Conservation (phyloP, 352 stramenopile genomes). For the Elongisporangium anandrum region DNA sequence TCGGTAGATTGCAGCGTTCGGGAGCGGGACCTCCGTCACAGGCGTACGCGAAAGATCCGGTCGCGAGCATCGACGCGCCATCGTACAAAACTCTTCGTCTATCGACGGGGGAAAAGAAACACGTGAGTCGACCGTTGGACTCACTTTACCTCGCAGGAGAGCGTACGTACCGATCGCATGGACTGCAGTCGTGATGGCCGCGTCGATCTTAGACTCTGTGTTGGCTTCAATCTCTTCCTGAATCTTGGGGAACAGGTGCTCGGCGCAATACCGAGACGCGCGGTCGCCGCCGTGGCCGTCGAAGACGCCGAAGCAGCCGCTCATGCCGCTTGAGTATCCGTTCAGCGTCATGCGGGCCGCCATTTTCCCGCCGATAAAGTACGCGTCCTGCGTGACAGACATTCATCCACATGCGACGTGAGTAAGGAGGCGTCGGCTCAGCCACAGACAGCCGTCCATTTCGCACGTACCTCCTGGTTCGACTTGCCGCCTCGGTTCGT, state of each 20-base stretch:
- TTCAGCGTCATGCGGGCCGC: conserved; percentile 70
- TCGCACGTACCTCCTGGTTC: conserved; percentile 63
- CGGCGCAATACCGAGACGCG: conserved; percentile 71
- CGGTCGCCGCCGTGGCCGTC: conserved; percentile 79
- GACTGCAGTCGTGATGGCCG: conserved; percentile 55
- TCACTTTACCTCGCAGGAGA: background rate
- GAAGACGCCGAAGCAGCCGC: conserved; percentile 80
- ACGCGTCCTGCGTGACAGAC: conserved; percentile 49
- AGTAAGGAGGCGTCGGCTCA: conserved; percentile 2
- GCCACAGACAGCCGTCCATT: background rate
- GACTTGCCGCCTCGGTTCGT: conserved; percentile 68
- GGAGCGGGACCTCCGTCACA: conserved; percentile 11
- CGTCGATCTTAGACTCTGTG: conserved; percentile 28
- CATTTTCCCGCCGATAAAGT: conserved; percentile 69
- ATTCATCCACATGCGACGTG: background rate
- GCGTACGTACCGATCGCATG: conserved; percentile 44
- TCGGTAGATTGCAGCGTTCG: conserved; percentile 11
- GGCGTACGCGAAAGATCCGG: conserved; percentile 22
- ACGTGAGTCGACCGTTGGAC: conserved; percentile 4
- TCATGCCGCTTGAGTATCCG: conserved; percentile 51
- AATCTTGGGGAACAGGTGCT: conserved; percentile 69
- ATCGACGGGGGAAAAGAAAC: conserved; percentile 2
- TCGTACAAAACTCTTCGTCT: conserved; percentile 67
- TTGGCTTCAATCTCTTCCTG: conserved; percentile 30
- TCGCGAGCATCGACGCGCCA: conserved; percentile 36